Conservation (phyloP, 1,284 basidiomycete species). For the Gomphus bonarii region DNA sequence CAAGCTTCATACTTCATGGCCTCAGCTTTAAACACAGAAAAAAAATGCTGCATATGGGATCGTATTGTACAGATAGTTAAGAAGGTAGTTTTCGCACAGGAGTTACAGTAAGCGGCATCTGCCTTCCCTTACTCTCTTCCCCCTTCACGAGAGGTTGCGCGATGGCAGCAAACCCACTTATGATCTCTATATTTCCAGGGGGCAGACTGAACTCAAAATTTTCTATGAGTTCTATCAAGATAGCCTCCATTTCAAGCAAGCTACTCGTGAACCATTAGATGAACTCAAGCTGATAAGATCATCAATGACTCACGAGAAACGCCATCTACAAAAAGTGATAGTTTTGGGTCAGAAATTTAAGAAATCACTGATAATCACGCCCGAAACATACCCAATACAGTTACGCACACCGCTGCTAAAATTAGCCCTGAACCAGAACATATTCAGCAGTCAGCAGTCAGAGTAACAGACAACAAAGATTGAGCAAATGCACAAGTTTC, state of each 20-base stretch:
- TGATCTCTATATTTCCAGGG: constrained; percentile 26
- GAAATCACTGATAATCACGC: neutral
- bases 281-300: too few species aligned
- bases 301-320: constrained; percentile 36
- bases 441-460: neutral
- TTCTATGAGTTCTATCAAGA: constrained; percentile 37
- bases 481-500: neutral
- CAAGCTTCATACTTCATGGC: too few species aligned
- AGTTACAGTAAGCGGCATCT: constrained; percentile 38
- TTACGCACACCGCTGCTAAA: constrained; percentile 33
- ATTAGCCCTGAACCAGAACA: constrained; percentile 24
- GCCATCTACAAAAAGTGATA: constrained; percentile 31
- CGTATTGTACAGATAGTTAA: neutral
- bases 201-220: constrained; percentile 34
- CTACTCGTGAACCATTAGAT: too few species aligned
- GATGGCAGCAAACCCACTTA: constrained; percentile 30
- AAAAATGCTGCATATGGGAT: neutral
- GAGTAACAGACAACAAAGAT: neutral
- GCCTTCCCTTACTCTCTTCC: constrained; percentile 31
- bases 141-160: constrained; percentile 36
- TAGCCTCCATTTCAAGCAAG: constrained; percentile 38
- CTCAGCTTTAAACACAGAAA: too few species aligned
- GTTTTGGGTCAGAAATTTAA: neutral
- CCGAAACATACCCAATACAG: constrained; percentile 17
- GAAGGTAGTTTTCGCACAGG: neutral